Evolutionary conservation across 257 asterid genomes (phyloP).

Genomic region (Solanum paucissectum): DNA sequence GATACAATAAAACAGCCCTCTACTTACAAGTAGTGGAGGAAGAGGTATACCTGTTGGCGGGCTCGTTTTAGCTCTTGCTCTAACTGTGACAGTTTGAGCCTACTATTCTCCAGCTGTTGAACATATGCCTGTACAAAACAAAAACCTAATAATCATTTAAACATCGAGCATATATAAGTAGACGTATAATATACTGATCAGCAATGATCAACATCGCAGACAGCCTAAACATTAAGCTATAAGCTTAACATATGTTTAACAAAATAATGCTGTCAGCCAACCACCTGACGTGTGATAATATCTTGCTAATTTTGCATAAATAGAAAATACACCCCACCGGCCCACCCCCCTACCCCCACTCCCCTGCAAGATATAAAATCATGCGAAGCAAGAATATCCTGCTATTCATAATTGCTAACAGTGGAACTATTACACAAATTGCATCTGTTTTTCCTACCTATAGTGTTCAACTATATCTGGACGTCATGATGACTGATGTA

Average conservation of each 20-base stretch:
- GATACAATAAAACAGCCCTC: neutral
- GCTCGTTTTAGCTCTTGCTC: conserved; percentile 79
- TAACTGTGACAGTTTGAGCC: conserved; percentile 59
- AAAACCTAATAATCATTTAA: conserved; percentile 2
- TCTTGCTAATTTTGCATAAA: neutral
- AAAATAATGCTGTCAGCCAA: neutral
- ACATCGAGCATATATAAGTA: neutral
- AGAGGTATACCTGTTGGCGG: conserved; percentile 63
- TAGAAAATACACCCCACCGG: neutral
- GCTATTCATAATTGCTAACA: neutral
- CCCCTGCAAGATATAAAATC: neutral
- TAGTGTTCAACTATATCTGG: neutral
- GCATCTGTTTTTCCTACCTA: neutral
- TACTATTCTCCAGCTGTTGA: conserved; percentile 84
- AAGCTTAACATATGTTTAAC: neutral
- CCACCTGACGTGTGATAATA: neutral
- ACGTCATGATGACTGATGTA: neutral
- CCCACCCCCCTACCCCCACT: too few species aligned
- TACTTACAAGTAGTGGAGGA: neutral
- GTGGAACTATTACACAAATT: neutral
- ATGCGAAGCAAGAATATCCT: neutral
- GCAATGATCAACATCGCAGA: neutral
- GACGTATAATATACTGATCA: neutral
- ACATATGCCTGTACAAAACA: conserved; percentile 63
- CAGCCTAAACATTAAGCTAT: neutral